Evolutionary conservation across 179 eudicot species (phyloP).

Genomic region (Beta corolliflora): DNA sequence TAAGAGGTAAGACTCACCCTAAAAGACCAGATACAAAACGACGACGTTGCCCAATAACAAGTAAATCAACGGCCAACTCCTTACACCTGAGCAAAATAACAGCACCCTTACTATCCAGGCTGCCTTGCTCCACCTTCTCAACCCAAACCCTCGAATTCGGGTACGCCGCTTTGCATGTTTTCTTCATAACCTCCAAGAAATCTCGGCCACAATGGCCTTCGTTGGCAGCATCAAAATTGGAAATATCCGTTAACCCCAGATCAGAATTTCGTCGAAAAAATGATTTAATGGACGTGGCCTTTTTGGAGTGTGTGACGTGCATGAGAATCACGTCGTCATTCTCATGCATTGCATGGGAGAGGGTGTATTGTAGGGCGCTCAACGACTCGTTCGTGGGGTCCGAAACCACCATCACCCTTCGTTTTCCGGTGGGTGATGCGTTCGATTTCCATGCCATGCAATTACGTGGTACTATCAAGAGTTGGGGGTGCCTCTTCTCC

Average conservation of each 20-base stretch:
- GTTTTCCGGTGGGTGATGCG: background rate
- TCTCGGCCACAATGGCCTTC: slow-evolving; percentile 16
- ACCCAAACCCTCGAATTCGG: slow-evolving; percentile 44
- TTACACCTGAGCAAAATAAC: slow-evolving; percentile 41
- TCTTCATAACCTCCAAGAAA: slow-evolving; percentile 55
- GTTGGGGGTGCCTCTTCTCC: slow-evolving; percentile 12
- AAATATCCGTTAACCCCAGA: background rate
- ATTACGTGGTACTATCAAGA: background rate
- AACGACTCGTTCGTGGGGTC: slow-evolving; percentile 62
- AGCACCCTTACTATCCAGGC: slow-evolving; percentile 47
- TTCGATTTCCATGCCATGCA: slow-evolving; percentile 25
- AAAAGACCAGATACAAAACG: slow-evolving; percentile 44
- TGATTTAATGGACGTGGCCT: slow-evolving; percentile 19
- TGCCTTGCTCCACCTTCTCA: slow-evolving; percentile 52
- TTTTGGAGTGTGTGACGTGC: slow-evolving; percentile 41
- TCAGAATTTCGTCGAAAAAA: slow-evolving; percentile 34
- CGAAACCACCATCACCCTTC: slow-evolving; percentile 60
- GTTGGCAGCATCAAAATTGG: background rate
- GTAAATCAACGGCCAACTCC: slow-evolving; percentile 43
- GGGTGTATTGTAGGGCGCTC: slow-evolving; percentile 60
- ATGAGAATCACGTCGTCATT: slow-evolving; percentile 55
- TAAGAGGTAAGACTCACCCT: slow-evolving; percentile 41
- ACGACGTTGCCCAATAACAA: slow-evolving; percentile 57
- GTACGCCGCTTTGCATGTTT: slow-evolving; percentile 38
- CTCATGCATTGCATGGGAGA: slow-evolving; percentile 55